Evolutionary conservation across 345 rosid species (phyloP).

Genomic region (Lenwebbia sp.): DNA sequence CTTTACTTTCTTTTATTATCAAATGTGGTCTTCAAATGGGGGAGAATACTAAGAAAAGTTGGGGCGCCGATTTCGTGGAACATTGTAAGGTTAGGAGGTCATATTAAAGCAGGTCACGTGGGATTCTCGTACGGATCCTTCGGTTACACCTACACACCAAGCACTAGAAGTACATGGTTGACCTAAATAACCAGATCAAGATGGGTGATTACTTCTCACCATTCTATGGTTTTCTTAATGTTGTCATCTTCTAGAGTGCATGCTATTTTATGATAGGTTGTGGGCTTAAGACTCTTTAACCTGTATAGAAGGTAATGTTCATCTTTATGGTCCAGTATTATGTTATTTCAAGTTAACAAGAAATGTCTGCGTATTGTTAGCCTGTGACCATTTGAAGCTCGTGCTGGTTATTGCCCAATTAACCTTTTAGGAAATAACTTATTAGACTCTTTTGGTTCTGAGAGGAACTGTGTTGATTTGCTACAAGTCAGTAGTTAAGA

Average conservation of each 20-base stretch:
- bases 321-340: background rate
- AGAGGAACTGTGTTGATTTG: background rate
- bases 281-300: background rate
- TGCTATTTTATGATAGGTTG: background rate
- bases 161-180: background rate
- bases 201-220: background rate
- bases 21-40: background rate
- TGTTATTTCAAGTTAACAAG: background rate
- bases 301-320: background rate
- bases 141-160: background rate
- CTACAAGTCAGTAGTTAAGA: background rate
- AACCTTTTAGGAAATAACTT: background rate
- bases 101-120: background rate
- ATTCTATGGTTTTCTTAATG: background rate
- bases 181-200: background rate
- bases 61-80: background rate
- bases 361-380: background rate
- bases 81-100: background rate
- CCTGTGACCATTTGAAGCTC: background rate
- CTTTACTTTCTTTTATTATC: background rate
- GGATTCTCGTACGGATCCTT: background rate
- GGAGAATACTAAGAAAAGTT: background rate
- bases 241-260: background rate
- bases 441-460: background rate
- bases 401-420: background rate